Evolutionary conservation across 2,329 filamentous ascomycete genomes (phyloP).

Genomic region (Curvularia sp.): DNA sequence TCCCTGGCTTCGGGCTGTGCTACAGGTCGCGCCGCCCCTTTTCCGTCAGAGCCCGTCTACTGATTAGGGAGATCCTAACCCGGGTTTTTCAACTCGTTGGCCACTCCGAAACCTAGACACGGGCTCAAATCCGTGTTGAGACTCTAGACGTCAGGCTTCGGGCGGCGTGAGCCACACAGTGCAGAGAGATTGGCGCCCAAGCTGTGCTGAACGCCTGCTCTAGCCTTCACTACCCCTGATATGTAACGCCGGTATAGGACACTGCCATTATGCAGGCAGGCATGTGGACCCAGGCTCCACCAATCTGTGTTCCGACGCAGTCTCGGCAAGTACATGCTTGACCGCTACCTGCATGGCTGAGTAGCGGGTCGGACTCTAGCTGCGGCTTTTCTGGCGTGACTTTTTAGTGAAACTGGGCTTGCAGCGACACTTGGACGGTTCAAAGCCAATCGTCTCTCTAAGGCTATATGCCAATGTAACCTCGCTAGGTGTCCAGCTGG

Average conservation of each 20-base stretch:
- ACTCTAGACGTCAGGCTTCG: slow-evolving; percentile 12
- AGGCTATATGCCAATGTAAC: background rate
- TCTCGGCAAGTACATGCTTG: background rate
- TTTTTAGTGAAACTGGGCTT: slow-evolving; percentile 15
- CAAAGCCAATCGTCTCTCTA: slow-evolving; percentile 1
- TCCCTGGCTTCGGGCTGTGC: slow-evolving; percentile 11
- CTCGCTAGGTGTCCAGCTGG: slow-evolving; percentile 4
- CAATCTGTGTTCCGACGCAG: too few relatives aligned
- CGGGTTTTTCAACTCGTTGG: slow-evolving; percentile 10
- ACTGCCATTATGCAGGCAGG: slow-evolving; percentile 22
- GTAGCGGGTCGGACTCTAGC: slow-evolving; percentile 13
- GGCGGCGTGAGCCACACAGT: slow-evolving; percentile 12
- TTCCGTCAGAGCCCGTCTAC: slow-evolving; percentile 14
- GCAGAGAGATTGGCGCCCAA: slow-evolving; percentile 19
- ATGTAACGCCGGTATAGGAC: slow-evolving; percentile 18
- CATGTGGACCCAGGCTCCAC: background rate
- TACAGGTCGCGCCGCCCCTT: slow-evolving; percentile 7
- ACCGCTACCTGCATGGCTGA: slow-evolving; percentile 11
- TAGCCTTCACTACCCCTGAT: slow-evolving; percentile 8
- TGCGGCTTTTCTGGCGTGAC: slow-evolving; percentile 12
- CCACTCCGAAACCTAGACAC: slow-evolving; percentile 21
- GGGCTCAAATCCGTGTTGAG: slow-evolving; percentile 12
- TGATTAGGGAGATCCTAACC: slow-evolving; percentile 3
- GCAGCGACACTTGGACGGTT: slow-evolving; percentile 2
- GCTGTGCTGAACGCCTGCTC: slow-evolving; percentile 14